Evolutionary conservation across 768 basidiomycete genomes (phyloP).

Genomic region (Chlorophyllum brunneum): DNA sequence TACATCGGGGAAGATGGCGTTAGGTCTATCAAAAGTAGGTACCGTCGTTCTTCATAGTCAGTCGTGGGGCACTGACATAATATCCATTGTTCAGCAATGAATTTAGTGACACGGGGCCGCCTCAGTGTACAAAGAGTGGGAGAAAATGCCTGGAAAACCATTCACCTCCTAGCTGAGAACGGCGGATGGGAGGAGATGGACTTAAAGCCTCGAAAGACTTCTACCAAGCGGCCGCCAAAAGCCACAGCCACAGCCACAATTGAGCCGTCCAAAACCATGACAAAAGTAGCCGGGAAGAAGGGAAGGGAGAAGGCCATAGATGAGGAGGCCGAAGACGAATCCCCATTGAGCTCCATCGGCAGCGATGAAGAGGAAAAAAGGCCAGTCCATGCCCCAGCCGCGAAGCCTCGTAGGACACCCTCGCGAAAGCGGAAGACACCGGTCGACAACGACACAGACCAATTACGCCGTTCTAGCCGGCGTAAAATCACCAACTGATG

Average conservation of each 20-base stretch:
- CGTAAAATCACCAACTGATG: neutral
- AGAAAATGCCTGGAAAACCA: slow-evolving; percentile 58
- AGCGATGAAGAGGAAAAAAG: neutral
- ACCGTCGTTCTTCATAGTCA: neutral
- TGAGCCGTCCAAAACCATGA: neutral
- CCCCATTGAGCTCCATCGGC: slow-evolving; percentile 4
- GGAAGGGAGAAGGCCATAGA: neutral
- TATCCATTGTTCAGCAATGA: slow-evolving; percentile 63
- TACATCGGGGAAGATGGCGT: slow-evolving; percentile 67
- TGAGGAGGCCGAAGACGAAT: neutral
- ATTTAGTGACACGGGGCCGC: slow-evolving; percentile 73
- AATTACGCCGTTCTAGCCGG: slow-evolving; percentile 9
- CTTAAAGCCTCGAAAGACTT: slow-evolving; percentile 28
- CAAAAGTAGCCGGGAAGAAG: neutral
- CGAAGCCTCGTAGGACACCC: neutral
- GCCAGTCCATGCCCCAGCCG: neutral
- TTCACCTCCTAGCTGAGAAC: slow-evolving; percentile 55
- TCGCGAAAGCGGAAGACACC: slow-evolving; percentile 7
- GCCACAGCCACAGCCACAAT: neutral
- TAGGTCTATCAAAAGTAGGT: slow-evolving; percentile 59
- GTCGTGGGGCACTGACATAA: neutral
- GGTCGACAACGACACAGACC: neutral
- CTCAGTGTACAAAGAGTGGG: slow-evolving; percentile 85
- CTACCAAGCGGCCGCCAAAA: slow-evolving; percentile 20
- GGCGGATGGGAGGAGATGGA: slow-evolving; percentile 75